Evolutionary conservation across 192 early-diverging fungal genomes (phyloP).

Genomic region (Coemansia sp.): DNA sequence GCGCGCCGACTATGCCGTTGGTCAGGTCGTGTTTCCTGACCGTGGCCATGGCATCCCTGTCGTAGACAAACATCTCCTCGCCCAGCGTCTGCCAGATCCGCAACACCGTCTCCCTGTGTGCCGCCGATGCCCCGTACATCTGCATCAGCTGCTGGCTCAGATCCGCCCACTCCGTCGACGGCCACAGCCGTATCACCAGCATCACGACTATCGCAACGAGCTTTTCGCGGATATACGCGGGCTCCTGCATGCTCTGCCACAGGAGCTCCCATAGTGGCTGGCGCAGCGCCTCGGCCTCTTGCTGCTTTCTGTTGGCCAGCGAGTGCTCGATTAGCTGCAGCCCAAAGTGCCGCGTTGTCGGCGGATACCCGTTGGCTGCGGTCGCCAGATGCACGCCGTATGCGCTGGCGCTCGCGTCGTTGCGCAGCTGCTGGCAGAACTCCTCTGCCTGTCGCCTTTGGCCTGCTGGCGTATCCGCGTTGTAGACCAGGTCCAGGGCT

Average conservation of each 20-base stretch:
- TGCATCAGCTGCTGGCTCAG: constrained; percentile 34
- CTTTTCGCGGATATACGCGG: constrained; percentile 41
- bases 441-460: constrained; percentile 38
- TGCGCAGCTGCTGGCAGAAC: constrained; percentile 33
- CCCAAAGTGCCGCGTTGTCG: constrained; percentile 39
- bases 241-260: background rate
- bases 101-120: constrained; percentile 26
- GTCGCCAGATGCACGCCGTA: constrained; percentile 28
- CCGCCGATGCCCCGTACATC: constrained; percentile 14
- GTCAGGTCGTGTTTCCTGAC: constrained; percentile 42
- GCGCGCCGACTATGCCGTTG: constrained; percentile 36
- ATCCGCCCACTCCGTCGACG: constrained; percentile 27
- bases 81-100: constrained; percentile 45
- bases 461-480: constrained; percentile 18
- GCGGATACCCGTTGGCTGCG: constrained; percentile 1
- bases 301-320: constrained; percentile 8
- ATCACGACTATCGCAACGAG: constrained; percentile 31
- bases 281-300: constrained; percentile 13
- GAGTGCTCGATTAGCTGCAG: constrained; percentile 42
- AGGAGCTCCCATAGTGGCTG: constrained; percentile 23
- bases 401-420: constrained; percentile 10
- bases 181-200: constrained; percentile 40
- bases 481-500: constrained; percentile 39
- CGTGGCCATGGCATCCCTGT: constrained; percentile 31
- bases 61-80: constrained; percentile 48